A percentile compares a stretch with the other conserved stretches of the same genome.
Evolutionary conservation across 202 grass and related monocot genomes (phyloP).

Genomic region (Brachypodium distachyon): DNA sequence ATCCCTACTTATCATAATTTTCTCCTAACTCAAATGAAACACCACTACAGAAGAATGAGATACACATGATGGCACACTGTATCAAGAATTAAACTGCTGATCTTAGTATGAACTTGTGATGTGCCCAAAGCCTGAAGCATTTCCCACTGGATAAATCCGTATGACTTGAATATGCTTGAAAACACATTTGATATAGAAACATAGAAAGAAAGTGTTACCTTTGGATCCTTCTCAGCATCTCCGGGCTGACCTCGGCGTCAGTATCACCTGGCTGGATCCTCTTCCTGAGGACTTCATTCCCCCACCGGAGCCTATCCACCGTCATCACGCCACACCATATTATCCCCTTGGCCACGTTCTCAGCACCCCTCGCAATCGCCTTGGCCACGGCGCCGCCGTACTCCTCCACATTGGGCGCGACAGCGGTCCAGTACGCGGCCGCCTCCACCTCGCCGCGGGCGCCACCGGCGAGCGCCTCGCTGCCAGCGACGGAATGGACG

Average conservation of each 20-base stretch:
- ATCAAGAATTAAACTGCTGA: background rate
- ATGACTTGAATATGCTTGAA: background rate
- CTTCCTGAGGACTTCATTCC: conserved; percentile 65
- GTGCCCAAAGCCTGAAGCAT: background rate
- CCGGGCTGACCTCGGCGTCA: conserved; percentile 50
- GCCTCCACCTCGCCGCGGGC: conserved; percentile 54
- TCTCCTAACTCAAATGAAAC: background rate
- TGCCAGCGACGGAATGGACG: conserved; percentile 37
- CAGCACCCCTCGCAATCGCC: conserved; percentile 55
- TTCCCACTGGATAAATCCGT: background rate
- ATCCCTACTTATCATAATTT: background rate
- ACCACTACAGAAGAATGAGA: background rate
- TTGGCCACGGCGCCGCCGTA: conserved; percentile 59
- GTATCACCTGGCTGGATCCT: conserved; percentile 44
- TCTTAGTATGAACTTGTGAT: background rate
- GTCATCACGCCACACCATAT: conserved; percentile 76
- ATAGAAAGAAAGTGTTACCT: conserved; percentile 11
- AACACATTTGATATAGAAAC: background rate
- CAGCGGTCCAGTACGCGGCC: conserved; percentile 79
- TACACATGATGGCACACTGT: background rate
- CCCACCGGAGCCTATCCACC: conserved; percentile 60
- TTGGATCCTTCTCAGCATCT: conserved; percentile 64
- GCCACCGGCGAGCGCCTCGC: conserved; percentile 16
- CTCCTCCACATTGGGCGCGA: conserved; percentile 82
- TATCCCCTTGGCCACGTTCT: conserved; percentile 55